Evolutionary conservation across 2,329 filamentous ascomycete species (phyloP).

Genomic region (Pseudogymnoascus sp.): DNA sequence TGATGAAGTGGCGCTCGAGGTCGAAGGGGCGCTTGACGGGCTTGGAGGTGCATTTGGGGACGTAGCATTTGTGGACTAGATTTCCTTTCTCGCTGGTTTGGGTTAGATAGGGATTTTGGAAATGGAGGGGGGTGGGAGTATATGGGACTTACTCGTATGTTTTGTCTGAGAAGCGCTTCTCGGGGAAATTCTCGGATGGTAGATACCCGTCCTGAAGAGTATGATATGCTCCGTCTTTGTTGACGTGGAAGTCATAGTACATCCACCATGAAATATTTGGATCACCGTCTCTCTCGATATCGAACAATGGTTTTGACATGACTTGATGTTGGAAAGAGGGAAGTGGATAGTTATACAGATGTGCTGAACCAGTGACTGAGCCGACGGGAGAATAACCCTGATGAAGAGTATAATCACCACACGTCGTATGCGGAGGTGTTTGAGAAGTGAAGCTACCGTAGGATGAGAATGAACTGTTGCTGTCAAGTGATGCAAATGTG

Average conservation of each 20-base stretch:
- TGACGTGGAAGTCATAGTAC: slow-evolving; percentile 8
- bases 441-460: background rate
- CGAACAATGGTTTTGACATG: slow-evolving; percentile 1
- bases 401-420: background rate
- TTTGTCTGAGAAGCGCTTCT: background rate
- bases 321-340: background rate
- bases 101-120: background rate
- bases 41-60: background rate
- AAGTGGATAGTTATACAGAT: background rate
- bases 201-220: slow-evolving; percentile 2
- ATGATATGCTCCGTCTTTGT: slow-evolving; percentile 1
- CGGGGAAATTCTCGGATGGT: background rate
- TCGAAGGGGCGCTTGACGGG: slow-evolving; percentile 27
- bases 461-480: background rate
- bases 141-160: background rate
- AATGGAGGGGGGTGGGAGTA: background rate
- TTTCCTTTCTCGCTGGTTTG: background rate
- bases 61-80: slow-evolving; percentile 3
- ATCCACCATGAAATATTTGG: slow-evolving; percentile 9
- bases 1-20: slow-evolving; percentile 29
- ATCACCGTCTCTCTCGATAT: slow-evolving; percentile 2
- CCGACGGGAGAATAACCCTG: background rate
- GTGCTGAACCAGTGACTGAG: background rate
- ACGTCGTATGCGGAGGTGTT: background rate
- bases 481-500: background rate